These are phyloP conservation scores for Lathyrus oleraceus DNA, from an alignment of 306 rosid species.

Conservation along the genomic window DNA sequence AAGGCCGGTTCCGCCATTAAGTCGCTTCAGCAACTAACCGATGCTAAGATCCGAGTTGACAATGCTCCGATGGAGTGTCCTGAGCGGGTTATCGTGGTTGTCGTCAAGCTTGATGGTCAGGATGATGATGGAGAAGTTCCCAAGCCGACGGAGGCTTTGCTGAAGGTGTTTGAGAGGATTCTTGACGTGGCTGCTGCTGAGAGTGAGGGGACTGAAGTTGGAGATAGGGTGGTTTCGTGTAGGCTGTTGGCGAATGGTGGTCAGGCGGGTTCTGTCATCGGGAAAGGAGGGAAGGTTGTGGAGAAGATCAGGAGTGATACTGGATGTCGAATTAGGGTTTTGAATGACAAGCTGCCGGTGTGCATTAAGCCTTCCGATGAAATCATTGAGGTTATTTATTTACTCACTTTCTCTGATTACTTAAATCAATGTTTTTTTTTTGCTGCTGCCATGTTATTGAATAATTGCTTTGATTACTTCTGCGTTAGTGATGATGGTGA, in stretches of 20 bases:
- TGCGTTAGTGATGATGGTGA: not conserved
- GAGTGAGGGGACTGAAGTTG: slow-evolving; percentile 49
- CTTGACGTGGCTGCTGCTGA: slow-evolving; percentile 89
- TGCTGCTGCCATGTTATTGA: not conserved
- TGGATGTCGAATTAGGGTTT: slow-evolving; percentile 74
- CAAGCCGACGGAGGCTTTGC: slow-evolving; percentile 72
- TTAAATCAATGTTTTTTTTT: not conserved
- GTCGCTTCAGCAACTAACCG: slow-evolving; percentile 71
- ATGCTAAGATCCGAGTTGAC: slow-evolving; percentile 73
- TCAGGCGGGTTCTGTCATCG: slow-evolving; percentile 79
- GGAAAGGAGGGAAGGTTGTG: slow-evolving; percentile 90
- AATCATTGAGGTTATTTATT: slow-evolving; percentile 70
- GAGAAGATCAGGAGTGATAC: slow-evolving; percentile 82
- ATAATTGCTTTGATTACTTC: not conserved
- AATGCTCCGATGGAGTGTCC: slow-evolving; percentile 64
- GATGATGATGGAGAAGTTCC: slow-evolving; percentile 36
- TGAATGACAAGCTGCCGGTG: slow-evolving; percentile 60
- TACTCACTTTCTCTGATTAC: slow-evolving; percentile 2
- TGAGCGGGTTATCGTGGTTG: slow-evolving; percentile 62
- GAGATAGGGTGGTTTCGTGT: slow-evolving; percentile 69
- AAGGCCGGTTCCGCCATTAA: slow-evolving; percentile 72
- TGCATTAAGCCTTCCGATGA: slow-evolving; percentile 62
- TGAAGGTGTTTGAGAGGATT: slow-evolving; percentile 83
- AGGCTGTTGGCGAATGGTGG: slow-evolving; percentile 57
- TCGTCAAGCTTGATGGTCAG: slow-evolving; percentile 33